phyloP scores from a whole-genome alignment of 2,329 filamentous ascomycete species.

The Paraconiothyrium sp. region DNA sequence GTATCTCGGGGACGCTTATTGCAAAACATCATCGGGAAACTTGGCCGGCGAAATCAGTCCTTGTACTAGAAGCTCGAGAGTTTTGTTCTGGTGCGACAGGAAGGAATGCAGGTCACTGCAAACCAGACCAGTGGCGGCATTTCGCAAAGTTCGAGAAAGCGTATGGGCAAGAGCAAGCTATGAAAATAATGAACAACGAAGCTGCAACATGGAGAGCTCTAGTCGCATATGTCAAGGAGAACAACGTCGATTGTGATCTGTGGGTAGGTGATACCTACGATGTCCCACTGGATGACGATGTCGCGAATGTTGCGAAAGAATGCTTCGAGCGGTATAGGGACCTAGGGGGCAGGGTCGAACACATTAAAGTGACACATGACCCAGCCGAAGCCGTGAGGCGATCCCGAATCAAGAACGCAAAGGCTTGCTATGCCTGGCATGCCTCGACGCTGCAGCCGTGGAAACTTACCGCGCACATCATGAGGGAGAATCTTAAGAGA shows the following conservation, averaged over 20 bases:
- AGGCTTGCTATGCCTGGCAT: conserved; percentile 36
- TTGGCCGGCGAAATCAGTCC: conserved; percentile 29
- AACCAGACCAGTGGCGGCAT: conserved; percentile 39
- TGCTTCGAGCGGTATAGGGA: conserved; percentile 31
- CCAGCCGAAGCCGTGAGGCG: conserved; percentile 27
- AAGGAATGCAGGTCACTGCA: conserved; percentile 40
- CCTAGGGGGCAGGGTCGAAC: conserved; percentile 34
- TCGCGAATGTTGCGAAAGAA: conserved; percentile 30
- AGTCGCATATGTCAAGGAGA: conserved; percentile 29
- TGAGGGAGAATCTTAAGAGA: conserved; percentile 31
- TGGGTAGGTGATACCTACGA: conserved; percentile 41
- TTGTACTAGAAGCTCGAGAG: conserved; percentile 39
- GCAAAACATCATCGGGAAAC: conserved; percentile 34
- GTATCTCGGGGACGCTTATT: conserved; percentile 35
- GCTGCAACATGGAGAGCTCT: conserved; percentile 35
- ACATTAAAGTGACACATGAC: conserved; percentile 33
- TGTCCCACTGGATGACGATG: conserved; percentile 35
- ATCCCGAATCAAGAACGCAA: conserved; percentile 32
- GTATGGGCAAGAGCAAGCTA: conserved; percentile 36
- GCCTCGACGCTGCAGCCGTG: conserved; percentile 40
- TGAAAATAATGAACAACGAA: conserved; percentile 40
- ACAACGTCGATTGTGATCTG: conserved; percentile 39
- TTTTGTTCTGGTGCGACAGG: conserved; percentile 44
- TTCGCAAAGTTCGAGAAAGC: conserved; percentile 39
- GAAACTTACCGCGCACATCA: conserved; percentile 40